Evolutionary conservation across 768 basidiomycete genomes (phyloP).

Genomic region (Artomyces pyxidatus): DNA sequence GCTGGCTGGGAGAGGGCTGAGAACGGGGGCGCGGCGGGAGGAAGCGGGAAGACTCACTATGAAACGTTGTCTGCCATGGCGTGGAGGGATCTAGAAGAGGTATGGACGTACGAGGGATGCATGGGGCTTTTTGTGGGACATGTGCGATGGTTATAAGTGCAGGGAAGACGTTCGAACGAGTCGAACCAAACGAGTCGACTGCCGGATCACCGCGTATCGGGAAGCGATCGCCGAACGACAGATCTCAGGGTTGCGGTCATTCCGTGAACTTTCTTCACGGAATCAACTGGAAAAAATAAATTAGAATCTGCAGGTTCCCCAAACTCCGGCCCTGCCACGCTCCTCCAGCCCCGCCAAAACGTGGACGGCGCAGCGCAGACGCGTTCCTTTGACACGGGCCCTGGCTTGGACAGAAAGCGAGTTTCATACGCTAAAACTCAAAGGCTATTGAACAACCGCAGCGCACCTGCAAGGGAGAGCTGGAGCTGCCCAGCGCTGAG

Average conservation of each 20-base stretch:
- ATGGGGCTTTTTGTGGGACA: slow-evolving; percentile 22
- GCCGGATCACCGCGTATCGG: slow-evolving; percentile 31
- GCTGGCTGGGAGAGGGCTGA: slow-evolving; percentile 16
- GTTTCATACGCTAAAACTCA: no score
- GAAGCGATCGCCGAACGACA: slow-evolving; percentile 20
- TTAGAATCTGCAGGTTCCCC: neutral
- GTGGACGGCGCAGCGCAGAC: no score
- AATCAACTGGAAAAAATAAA: slow-evolving; percentile 15
- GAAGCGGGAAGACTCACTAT: slow-evolving; percentile 24
- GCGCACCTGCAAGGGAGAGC: no score
- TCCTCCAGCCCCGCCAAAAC: no score
- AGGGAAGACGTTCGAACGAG: slow-evolving; percentile 17
- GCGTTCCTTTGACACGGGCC: no score
- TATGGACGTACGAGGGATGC: slow-evolving; percentile 19
- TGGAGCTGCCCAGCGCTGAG: no score
- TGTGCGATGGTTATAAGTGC: slow-evolving; percentile 16
- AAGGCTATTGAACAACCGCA: no score
- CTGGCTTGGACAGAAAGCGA: no score
- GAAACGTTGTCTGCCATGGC: slow-evolving; percentile 27
- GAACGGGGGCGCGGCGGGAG: neutral
- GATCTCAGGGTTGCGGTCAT: slow-evolving; percentile 18
- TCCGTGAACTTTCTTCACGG: slow-evolving; percentile 10
- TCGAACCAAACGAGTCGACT: slow-evolving; percentile 21
- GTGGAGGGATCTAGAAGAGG: slow-evolving; percentile 20
- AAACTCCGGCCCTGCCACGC: no score